Conservation (phyloP, 768 basidiomycete genomes). For the Mycena galopus region DNA sequence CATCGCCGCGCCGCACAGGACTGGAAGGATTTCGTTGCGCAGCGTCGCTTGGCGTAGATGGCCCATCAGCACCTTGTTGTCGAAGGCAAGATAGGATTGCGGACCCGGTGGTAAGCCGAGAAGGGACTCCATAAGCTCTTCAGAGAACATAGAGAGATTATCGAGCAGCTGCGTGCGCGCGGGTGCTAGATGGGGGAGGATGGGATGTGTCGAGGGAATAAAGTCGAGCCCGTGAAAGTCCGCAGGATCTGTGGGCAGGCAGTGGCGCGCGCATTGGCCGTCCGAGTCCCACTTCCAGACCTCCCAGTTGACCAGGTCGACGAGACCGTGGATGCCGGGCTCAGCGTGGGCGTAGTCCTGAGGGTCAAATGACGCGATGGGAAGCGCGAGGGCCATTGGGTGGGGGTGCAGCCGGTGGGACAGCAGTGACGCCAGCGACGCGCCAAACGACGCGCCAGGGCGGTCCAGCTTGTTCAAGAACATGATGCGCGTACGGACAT, state of each 20-base stretch:
- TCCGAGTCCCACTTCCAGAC: constrained; percentile 80
- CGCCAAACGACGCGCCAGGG: constrained; percentile 83
- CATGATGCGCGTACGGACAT: constrained; percentile 81
- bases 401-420: constrained; percentile 82
- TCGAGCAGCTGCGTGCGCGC: constrained; percentile 83
- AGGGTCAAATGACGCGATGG: constrained; percentile 82
- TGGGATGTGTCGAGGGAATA: constrained; percentile 73
- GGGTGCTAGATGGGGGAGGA: constrained; percentile 72
- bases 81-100: constrained; percentile 75
- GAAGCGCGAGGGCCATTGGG: constrained; percentile 78
- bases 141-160: constrained; percentile 83
- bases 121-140: constrained; percentile 82
- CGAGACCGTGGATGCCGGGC: constrained; percentile 86
- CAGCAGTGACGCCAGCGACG: constrained; percentile 79
- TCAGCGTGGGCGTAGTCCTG: constrained; percentile 77
- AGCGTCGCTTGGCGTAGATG: constrained; percentile 79
- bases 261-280: constrained; percentile 56
- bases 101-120: constrained; percentile 68
- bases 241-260: constrained; percentile 66
- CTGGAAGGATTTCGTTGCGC: constrained; percentile 76
- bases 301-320: constrained; percentile 88
- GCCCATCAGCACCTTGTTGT: constrained; percentile 64
- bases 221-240: constrained; percentile 56
- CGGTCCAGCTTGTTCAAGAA: constrained; percentile 93
- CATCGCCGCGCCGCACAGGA: constrained; percentile 86